These are phyloP conservation scores for Coemansia javaensis DNA, from an alignment of 192 early-diverging fungal species.

Conservation along the genomic window DNA sequence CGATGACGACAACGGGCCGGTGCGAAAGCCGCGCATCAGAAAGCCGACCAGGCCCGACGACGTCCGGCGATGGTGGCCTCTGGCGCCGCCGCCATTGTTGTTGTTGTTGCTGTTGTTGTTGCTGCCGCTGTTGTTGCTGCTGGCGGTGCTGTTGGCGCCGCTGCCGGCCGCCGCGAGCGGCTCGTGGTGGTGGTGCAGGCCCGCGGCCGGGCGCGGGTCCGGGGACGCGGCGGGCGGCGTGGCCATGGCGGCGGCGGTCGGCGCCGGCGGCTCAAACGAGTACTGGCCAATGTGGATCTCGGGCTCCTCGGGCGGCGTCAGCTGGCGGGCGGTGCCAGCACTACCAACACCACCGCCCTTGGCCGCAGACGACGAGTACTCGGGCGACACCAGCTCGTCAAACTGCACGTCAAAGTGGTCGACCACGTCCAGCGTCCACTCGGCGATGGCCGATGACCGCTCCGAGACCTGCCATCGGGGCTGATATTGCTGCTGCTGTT, in stretches of 20 bases:
- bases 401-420: conserved; percentile 43
- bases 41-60: conserved; percentile 42
- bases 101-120: too few species aligned
- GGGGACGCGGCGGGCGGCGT: neutral
- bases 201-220: too few species aligned
- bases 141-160: too few species aligned
- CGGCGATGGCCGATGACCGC: conserved; percentile 43
- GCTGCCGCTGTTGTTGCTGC: too few species aligned
- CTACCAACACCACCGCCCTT: neutral
- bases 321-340: neutral
- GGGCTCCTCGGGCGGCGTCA: neutral
- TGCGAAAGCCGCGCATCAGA: conserved; percentile 38
- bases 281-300: conserved; percentile 14
- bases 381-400: conserved; percentile 35
- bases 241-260: conserved; percentile 1
- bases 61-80: conserved; percentile 30
- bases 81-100: too few species aligned
- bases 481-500: conserved; percentile 1
- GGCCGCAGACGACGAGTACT: conserved; percentile 2
- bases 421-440: conserved; percentile 38
- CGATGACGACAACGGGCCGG: conserved; percentile 9
- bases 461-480: conserved; percentile 17
- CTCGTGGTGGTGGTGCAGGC: too few species aligned
- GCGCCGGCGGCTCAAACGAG: conserved; percentile 10
- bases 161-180: too few species aligned